These are phyloP conservation scores for Crassisporium funariophilum DNA, from an alignment of 768 basidiomycete species.

Conservation along the genomic window DNA sequence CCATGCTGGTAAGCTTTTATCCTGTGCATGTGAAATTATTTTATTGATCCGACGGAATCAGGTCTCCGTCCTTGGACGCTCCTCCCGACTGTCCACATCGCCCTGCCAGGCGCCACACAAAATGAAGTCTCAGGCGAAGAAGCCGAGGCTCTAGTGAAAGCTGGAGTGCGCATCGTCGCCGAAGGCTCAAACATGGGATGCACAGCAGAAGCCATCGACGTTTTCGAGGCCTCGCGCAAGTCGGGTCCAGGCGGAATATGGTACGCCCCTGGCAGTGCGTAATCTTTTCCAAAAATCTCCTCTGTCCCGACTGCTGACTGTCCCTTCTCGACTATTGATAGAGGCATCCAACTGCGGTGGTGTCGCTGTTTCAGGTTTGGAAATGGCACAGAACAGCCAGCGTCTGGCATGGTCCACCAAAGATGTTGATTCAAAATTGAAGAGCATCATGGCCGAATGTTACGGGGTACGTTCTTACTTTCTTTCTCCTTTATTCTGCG, in stretches of 20 bases:
- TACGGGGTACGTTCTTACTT: conserved; percentile 40
- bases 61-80: conserved; percentile 71
- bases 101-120: conserved; percentile 71
- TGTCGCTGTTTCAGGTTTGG: conserved; percentile 76
- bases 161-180: conserved; percentile 70
- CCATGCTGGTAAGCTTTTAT: conserved; percentile 53
- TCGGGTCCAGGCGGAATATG: conserved; percentile 51
- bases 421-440: conserved; percentile 70
- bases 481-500: background rate
- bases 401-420: conserved; percentile 60
- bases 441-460: conserved; percentile 69
- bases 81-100: conserved; percentile 62
- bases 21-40: background rate
- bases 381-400: conserved; percentile 81
- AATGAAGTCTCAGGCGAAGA: conserved; percentile 72
- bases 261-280: conserved; percentile 75
- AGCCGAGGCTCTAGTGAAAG: conserved; percentile 67
- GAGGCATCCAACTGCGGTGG: conserved; percentile 70
- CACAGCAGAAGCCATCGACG: conserved; percentile 69
- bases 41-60: conserved; percentile 6
- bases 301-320: background rate
- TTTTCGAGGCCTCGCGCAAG: conserved; percentile 66
- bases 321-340: conserved; percentile 13
- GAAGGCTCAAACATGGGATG: conserved; percentile 83
- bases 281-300: background rate